phyloP scores from a whole-genome alignment of 306 rosid genomes.

The Pueraria montana region DNA sequence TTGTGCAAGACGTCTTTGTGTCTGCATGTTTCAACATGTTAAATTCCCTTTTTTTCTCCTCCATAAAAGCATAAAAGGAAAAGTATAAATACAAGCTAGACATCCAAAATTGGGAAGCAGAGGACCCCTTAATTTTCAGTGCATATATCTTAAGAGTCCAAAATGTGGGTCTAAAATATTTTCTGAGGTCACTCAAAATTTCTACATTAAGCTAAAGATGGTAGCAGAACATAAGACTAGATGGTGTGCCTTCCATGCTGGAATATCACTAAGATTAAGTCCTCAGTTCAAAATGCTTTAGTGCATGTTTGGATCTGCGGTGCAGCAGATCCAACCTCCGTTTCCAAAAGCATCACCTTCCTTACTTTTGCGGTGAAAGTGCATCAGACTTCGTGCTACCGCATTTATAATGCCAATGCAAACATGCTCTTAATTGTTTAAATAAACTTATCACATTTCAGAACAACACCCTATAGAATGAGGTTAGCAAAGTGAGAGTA shows the following conservation, averaged over 20 bases:
- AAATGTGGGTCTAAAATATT: slow-evolving; percentile 40
- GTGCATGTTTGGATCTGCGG: no score
- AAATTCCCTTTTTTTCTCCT: slow-evolving; percentile 18
- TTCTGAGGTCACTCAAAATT: slow-evolving; percentile 31
- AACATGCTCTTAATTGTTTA: no score
- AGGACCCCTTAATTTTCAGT: background rate
- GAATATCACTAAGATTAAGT: slow-evolving; percentile 1
- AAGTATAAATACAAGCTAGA: slow-evolving; percentile 24
- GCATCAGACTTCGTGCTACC: no score
- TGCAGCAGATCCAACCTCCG: no score
- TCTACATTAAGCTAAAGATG: slow-evolving; percentile 26
- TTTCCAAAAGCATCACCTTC: no score
- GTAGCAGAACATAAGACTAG: slow-evolving; percentile 9
- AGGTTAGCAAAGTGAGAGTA: slow-evolving; percentile 9
- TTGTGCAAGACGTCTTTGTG: slow-evolving; percentile 94
- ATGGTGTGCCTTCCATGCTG: background rate
- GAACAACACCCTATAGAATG: background rate
- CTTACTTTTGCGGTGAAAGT: no score
- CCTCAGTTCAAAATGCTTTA: background rate
- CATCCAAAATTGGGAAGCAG: slow-evolving; percentile 31
- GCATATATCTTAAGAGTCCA: slow-evolving; percentile 5
- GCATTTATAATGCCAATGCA: no score
- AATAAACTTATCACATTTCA: background rate
- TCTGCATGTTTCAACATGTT: slow-evolving; percentile 63
- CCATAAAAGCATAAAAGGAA: background rate